Conservation (phyloP, 1,284 basidiomycete species). For the Apiotrichum gracile region DNA sequence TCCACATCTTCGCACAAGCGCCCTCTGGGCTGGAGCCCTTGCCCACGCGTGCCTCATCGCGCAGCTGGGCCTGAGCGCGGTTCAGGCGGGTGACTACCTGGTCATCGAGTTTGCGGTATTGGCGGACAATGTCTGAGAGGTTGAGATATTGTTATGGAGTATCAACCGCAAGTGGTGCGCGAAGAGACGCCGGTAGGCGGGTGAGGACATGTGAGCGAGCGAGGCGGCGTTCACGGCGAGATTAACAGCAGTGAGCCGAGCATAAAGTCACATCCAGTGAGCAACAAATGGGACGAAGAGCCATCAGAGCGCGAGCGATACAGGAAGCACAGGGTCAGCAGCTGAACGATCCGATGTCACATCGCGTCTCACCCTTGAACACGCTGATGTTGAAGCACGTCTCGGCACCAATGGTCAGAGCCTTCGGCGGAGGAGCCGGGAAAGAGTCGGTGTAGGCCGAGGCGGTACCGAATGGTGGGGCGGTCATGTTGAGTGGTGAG, state of each 20-base stretch:
- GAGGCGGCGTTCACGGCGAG: no score
- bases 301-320: no score
- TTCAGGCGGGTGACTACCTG: conserved; percentile 74
- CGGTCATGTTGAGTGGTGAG: conserved; percentile 17
- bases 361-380: conserved; percentile 64
- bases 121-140: conserved; percentile 66
- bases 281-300: no score
- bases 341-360: no score
- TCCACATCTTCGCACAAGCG: conserved; percentile 73
- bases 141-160: not conserved
- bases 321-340: not conserved
- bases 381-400: conserved; percentile 70
- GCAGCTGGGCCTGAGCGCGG: conserved; percentile 68
- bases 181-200: no score
- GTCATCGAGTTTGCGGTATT: conserved; percentile 80
- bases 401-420: conserved; percentile 40
- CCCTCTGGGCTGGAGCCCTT: conserved; percentile 47
- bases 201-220: no score
- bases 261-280: no score
- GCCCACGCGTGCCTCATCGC: conserved; percentile 53
- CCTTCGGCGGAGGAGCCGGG: conserved; percentile 36
- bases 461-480: conserved; percentile 41
- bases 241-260: no score
- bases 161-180: no score
- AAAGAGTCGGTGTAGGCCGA: conserved; percentile 47